These are phyloP conservation scores for Suhomyces canberraensis DNA, from an alignment of 805 yeast genomes.

Conservation along the genomic window DNA sequence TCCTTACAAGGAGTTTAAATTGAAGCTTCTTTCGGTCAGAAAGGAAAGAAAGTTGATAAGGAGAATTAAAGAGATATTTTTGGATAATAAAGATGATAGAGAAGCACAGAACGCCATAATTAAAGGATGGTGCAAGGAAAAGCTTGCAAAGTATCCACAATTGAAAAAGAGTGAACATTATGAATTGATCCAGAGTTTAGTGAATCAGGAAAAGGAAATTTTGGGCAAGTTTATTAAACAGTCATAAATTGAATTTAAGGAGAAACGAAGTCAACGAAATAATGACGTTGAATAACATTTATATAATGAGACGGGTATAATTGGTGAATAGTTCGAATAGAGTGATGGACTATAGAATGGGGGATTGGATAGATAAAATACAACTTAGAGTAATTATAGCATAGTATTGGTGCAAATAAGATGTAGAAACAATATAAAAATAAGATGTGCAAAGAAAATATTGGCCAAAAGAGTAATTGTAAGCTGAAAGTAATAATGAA, in stretches of 20 bases:
- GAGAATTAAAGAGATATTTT: constrained; percentile 16
- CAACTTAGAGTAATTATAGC: no score
- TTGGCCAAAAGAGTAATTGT: no score
- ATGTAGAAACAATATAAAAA: no score
- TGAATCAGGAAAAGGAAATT: constrained; percentile 26
- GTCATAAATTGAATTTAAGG: no score
- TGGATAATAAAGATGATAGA: constrained; percentile 10
- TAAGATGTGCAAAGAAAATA: no score
- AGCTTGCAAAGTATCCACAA: constrained; percentile 19
- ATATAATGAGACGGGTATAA: no score
- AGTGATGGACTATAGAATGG: no score
- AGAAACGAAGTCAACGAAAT: neutral
- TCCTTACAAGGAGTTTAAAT: constrained; percentile 25
- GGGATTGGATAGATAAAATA: no score
- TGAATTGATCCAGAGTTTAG: constrained; percentile 15
- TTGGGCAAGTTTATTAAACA: constrained; percentile 11
- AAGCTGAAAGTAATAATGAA: no score
- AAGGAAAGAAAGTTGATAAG: constrained; percentile 21
- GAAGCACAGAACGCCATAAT: constrained; percentile 11
- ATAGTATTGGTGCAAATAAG: no score
- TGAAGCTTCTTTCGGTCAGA: constrained; percentile 16
- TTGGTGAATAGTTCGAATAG: no score
- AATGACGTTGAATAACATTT: neutral
- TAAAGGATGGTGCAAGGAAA: constrained; percentile 23
- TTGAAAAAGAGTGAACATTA: constrained; percentile 8